A percentile compares a stretch with the other conserved stretches of the same genome.
Conservation (phyloP, 805 yeast species). For the Metschnikowia kofuensis region DNA sequence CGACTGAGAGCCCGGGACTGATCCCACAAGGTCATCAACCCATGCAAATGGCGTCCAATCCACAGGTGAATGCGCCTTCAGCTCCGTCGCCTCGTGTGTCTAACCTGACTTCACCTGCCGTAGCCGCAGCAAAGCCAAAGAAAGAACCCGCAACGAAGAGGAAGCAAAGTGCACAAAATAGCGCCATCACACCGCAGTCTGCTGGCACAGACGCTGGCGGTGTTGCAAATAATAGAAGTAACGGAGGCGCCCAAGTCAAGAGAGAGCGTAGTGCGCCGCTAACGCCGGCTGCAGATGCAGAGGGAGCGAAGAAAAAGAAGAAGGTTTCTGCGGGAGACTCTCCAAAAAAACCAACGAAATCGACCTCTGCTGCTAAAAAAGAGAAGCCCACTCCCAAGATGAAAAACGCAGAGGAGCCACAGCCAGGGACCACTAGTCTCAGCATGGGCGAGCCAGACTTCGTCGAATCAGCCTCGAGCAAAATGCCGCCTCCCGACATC, state of each 20-base stretch:
- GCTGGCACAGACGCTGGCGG: conserved; percentile 13
- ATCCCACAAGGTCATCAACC: conserved; percentile 15
- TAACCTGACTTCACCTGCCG: conserved; percentile 35
- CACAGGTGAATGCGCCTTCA: conserved; percentile 21
- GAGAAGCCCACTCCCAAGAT: conserved; percentile 23
- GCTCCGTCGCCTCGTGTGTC: conserved; percentile 33
- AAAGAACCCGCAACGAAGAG: conserved; percentile 30
- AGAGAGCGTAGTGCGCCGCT: conserved; percentile 39
- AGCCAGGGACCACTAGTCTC: background rate
- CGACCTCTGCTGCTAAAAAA: conserved; percentile 23
- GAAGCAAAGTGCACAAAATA: conserved; percentile 27
- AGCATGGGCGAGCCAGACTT: background rate
- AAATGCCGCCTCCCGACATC: conserved; percentile 26
- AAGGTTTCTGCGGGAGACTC: conserved; percentile 26
- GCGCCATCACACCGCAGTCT: conserved; percentile 17
- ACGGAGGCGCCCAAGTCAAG: conserved; percentile 25
- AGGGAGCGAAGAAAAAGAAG: conserved; percentile 31
- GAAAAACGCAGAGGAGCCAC: conserved; percentile 19
- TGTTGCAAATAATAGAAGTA: conserved; percentile 4
- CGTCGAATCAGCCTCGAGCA: conserved; percentile 1
- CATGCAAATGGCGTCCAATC: conserved; percentile 9
- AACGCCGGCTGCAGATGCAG: conserved; percentile 41
- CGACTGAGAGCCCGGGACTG: conserved; percentile 6
- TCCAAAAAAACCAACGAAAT: conserved; percentile 26
- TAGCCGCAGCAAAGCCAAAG: conserved; percentile 24